A percentile compares a stretch with the other conserved stretches of the same genome.
Conservation (phyloP, 2,329 filamentous ascomycete species). For the Ophiostoma tasmaniense region DNA sequence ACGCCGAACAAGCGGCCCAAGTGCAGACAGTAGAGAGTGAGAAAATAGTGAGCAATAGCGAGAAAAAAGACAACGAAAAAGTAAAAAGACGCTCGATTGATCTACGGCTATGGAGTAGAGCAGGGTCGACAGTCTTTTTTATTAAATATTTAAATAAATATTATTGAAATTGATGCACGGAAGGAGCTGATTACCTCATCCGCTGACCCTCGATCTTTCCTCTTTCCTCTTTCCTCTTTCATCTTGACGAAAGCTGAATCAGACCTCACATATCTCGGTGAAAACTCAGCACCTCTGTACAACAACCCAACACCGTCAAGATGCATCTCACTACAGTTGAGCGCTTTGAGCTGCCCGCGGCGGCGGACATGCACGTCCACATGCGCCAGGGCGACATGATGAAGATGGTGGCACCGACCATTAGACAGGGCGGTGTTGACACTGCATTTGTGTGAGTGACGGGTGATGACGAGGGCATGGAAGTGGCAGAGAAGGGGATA, state of each 20-base stretch:
- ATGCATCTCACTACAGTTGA: conserved; percentile 27
- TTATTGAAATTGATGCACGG: not conserved
- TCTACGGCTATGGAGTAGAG: not conserved
- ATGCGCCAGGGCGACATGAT: conserved; percentile 60
- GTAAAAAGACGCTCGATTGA: not conserved
- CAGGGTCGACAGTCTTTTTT: not conserved
- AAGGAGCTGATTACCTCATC: not conserved
- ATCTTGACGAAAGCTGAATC: not conserved
- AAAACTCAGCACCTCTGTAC: not conserved
- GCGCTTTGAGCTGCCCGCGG: conserved; percentile 47
- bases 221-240: not conserved
- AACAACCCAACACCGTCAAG: conserved; percentile 4
- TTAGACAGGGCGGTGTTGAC: conserved; percentile 27
- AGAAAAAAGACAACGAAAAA: not conserved
- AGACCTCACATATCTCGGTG: not conserved
- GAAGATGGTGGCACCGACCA: conserved; percentile 42
- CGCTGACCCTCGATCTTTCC: not conserved
- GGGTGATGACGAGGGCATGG: not conserved
- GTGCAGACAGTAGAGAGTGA: not conserved
- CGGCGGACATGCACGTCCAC: conserved; percentile 64
- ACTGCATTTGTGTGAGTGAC: conserved; percentile 22
- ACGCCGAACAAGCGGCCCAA: not conserved
- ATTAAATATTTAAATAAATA: not conserved
- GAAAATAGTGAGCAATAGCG: not conserved
- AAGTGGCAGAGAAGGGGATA: not conserved